phyloP scores from a whole-genome alignment of 352 stramenopile species.

The Elongisporangium undulatum region DNA sequence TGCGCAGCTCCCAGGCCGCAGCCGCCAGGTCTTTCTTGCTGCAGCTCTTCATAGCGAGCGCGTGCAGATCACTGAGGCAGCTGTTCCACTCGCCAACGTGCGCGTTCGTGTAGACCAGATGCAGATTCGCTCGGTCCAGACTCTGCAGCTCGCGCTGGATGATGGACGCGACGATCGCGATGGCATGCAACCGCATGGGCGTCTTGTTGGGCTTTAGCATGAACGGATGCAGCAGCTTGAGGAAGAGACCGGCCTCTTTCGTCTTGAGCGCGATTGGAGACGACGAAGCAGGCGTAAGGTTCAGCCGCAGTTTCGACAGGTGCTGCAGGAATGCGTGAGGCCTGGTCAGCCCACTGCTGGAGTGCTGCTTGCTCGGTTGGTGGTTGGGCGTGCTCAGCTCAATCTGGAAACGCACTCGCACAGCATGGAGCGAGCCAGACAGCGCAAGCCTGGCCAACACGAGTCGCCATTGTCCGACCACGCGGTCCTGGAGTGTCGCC shows the following conservation, averaged over 20 bases:
- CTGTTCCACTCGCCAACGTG: conserved; percentile 58
- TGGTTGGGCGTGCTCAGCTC: conserved; percentile 20
- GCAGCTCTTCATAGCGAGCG: conserved; percentile 37
- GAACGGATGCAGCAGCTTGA: conserved; percentile 41
- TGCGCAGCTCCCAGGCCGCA: conserved; percentile 44
- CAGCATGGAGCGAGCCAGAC: conserved; percentile 13
- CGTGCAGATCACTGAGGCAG: conserved; percentile 55
- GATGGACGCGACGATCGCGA: conserved; percentile 33
- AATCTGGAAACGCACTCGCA: conserved; percentile 26
- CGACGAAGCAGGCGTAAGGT: conserved; percentile 14
- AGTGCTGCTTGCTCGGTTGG: conserved; percentile 6
- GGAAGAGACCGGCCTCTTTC: conserved; percentile 34
- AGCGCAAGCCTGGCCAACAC: conserved; percentile 20
- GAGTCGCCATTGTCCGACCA: conserved; percentile 15
- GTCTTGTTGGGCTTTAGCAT: conserved; percentile 50
- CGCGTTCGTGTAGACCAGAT: conserved; percentile 13
- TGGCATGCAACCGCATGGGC: conserved; percentile 28
- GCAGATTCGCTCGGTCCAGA: conserved; percentile 14
- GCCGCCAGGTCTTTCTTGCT: conserved; percentile 38
- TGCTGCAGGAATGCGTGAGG: conserved; percentile 40
- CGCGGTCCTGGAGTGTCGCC: conserved; percentile 11
- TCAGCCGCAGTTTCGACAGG: conserved; percentile 31
- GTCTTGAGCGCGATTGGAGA: conserved; percentile 6
- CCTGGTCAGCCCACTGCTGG: conserved; percentile 1
- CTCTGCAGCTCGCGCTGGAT: conserved; percentile 34